These are phyloP conservation scores for Bassia scoparia DNA, from an alignment of 148 eudicot genomes.

Conservation along the genomic window DNA sequence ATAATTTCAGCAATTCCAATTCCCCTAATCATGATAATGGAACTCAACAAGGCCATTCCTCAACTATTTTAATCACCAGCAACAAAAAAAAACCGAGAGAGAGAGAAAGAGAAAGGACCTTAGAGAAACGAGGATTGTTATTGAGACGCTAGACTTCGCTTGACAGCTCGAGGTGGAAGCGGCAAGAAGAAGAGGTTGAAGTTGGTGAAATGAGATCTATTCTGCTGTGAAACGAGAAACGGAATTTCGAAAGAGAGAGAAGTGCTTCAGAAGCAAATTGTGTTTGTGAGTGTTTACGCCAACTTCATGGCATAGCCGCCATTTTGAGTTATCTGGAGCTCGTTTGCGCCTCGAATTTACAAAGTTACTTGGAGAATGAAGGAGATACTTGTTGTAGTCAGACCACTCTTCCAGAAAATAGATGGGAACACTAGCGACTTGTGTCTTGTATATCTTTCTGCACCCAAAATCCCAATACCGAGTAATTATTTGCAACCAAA, in stretches of 20 bases:
- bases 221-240: conserved; percentile 6
- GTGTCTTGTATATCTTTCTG: too few species aligned
- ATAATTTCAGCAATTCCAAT: too few species aligned
- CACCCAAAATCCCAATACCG: too few species aligned
- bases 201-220: conserved; percentile 32
- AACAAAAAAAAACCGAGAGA: neutral
- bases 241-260: conserved; percentile 6
- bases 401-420: too few species aligned
- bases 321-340: conserved; percentile 13
- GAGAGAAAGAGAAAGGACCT: conserved; percentile 36
- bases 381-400: too few species aligned
- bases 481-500: too few species aligned
- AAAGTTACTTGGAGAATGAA: neutral
- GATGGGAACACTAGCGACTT: too few species aligned
- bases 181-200: conserved; percentile 13
- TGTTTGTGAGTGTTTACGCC: neutral
- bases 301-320: conserved; percentile 28
- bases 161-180: conserved; percentile 33
- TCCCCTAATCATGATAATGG: too few species aligned
- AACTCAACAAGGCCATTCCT: neutral
- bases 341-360: neutral
- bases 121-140: conserved; percentile 59
- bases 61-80: too few species aligned
- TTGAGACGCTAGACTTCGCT: conserved; percentile 77
- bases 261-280: neutral